Evolutionary conservation across 208 protist species (phyloP).

Genomic region (Wallacemonas sp.): DNA sequence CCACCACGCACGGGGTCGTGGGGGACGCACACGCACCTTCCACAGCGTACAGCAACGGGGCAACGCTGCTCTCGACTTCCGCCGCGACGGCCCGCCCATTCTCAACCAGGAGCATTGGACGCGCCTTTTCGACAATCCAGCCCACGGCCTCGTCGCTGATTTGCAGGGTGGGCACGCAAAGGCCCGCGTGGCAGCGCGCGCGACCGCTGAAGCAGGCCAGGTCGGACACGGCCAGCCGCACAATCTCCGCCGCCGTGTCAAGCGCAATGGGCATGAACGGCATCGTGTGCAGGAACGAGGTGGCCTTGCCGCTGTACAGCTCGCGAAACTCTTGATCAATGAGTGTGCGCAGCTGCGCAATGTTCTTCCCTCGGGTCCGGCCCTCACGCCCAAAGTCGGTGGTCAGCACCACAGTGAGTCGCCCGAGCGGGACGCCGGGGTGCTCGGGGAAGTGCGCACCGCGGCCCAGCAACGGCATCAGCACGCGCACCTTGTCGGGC

Average conservation of each 20-base stretch:
- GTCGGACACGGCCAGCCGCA: slow-evolving; percentile 34
- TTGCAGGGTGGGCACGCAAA: slow-evolving; percentile 1
- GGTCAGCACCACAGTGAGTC: slow-evolving; percentile 63
- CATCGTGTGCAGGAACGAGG: slow-evolving; percentile 60
- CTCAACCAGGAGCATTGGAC: slow-evolving; percentile 26
- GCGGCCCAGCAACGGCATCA: slow-evolving; percentile 58
- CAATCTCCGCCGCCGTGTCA: slow-evolving; percentile 49
- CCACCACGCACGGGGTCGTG: not conserved
- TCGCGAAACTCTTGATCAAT: slow-evolving; percentile 60
- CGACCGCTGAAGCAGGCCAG: slow-evolving; percentile 31
- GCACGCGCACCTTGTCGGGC: slow-evolving; percentile 49
- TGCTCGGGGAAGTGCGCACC: slow-evolving; percentile 49
- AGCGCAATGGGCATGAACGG: slow-evolving; percentile 68
- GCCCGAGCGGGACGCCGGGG: slow-evolving; percentile 26
- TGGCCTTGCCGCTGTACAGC: slow-evolving; percentile 46
- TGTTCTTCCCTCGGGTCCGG: slow-evolving; percentile 61
- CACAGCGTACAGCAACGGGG: slow-evolving; percentile 22
- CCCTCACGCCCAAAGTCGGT: slow-evolving; percentile 81
- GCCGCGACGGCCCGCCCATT: slow-evolving; percentile 41
- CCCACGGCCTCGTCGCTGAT: slow-evolving; percentile 33
- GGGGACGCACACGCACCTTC: not conserved
- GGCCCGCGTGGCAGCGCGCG: slow-evolving; percentile 3
- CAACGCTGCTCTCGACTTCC: slow-evolving; percentile 31
- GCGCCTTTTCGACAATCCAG: slow-evolving; percentile 37
- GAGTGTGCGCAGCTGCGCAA: slow-evolving; percentile 59